A percentile compares a stretch with the other conserved stretches of the same genome.
Conservation (phyloP, 129 eudicot species). For the Arctium lappa region DNA sequence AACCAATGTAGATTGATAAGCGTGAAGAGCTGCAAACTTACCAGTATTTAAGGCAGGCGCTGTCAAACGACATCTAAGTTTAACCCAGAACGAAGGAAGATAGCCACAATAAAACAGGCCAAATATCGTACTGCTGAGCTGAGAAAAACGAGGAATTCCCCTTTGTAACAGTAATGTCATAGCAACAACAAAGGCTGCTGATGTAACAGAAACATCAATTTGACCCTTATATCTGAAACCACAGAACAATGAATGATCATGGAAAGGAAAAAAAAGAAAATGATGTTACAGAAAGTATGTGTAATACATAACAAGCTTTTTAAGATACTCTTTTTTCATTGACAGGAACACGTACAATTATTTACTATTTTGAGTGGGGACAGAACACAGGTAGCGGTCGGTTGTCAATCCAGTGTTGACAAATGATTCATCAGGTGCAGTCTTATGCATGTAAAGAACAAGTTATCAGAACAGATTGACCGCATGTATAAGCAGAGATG, state of each 20-base stretch:
- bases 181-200: conserved; percentile 87
- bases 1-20: not conserved
- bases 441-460: too few relatives aligned
- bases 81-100: conserved; percentile 99
- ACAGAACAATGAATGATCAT: conserved; percentile 10
- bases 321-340: not conserved
- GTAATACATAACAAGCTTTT: not conserved
- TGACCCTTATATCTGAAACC: conserved; percentile 74
- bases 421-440: too few relatives aligned
- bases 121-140: conserved; percentile 94
- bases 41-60: conserved; percentile 89
- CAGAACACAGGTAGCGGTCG: too few relatives aligned
- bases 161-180: conserved; percentile 87
- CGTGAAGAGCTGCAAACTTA: conserved; percentile 30
- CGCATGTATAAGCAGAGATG: too few relatives aligned
- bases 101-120: conserved; percentile 95
- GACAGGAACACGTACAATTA: not conserved
- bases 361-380: too few relatives aligned
- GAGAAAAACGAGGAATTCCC: conserved; percentile 93
- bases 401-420: not conserved
- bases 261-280: not conserved
- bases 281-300: not conserved
- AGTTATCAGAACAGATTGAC: too few relatives aligned
- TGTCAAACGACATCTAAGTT: conserved; percentile 80
- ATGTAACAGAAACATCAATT: conserved; percentile 82